Percentiles rank a stretch among this genome's conserved stretches.
Conservation (phyloP, 768 basidiomycete genomes). For the Rhizopogon roseolus region DNA sequence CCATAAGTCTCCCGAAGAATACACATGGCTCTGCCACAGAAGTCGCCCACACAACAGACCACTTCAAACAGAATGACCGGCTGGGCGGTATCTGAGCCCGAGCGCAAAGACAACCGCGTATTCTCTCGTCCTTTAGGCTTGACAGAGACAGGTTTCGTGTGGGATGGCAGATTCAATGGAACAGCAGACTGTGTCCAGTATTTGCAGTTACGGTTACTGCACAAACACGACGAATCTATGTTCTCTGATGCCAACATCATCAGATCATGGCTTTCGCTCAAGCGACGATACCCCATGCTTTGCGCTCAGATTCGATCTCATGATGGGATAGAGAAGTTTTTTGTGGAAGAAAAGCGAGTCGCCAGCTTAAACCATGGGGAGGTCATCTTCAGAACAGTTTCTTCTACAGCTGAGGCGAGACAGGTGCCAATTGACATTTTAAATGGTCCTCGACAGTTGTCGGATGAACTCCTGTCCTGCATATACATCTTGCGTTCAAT, state of each 20-base stretch:
- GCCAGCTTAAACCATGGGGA: constrained; percentile 29
- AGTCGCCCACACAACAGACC: no score
- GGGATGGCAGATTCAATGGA: constrained; percentile 35
- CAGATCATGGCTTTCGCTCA: constrained; percentile 42
- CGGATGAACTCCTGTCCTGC: constrained; percentile 37
- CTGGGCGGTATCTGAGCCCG: no score
- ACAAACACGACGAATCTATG: constrained; percentile 16
- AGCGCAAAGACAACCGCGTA: background rate
- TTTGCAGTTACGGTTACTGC: constrained; percentile 21
- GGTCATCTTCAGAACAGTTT: constrained; percentile 29
- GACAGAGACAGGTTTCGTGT: constrained; percentile 38
- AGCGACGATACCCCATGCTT: constrained; percentile 46
- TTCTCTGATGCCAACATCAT: constrained; percentile 31
- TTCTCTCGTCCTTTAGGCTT: constrained; percentile 35
- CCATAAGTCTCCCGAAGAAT: no score
- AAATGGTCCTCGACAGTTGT: constrained; percentile 33
- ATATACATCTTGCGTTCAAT: constrained; percentile 36
- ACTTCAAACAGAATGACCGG: no score
- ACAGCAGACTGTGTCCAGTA: constrained; percentile 40
- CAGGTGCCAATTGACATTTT: constrained; percentile 23
- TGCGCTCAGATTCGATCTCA: constrained; percentile 33
- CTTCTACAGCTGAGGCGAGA: constrained; percentile 31
- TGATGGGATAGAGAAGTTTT: constrained; percentile 26
- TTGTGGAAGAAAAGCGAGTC: constrained; percentile 36
- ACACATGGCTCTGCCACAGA: no score